phyloP scores from a whole-genome alignment of 768 basidiomycete genomes.

The Trametes punicea region DNA sequence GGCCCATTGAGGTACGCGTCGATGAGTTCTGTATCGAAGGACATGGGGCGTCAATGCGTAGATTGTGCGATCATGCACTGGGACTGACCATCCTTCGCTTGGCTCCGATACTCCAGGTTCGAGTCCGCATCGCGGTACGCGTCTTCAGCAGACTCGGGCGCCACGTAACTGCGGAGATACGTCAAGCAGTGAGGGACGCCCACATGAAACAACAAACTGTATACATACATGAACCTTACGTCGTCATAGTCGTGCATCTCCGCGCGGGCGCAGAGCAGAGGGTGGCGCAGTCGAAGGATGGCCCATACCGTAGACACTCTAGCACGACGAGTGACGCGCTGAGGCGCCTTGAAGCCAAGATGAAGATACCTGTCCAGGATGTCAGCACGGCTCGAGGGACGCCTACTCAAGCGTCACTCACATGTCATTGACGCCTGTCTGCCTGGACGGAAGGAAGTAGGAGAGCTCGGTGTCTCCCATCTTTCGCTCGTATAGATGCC shows the following conservation, averaged over 20 bases:
- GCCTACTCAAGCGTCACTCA: constrained; percentile 32
- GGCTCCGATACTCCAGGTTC: constrained; percentile 47
- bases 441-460: constrained; percentile 78
- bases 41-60: background rate
- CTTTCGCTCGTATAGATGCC: constrained; percentile 41
- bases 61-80: background rate
- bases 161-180: constrained; percentile 38
- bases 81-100: constrained; percentile 52
- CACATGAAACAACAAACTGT: background rate
- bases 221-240: constrained; percentile 61
- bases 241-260: constrained; percentile 61
- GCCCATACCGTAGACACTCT: constrained; percentile 68
- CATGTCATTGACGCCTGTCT: constrained; percentile 86
- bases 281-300: constrained; percentile 65
- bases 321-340: constrained; percentile 37
- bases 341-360: constrained; percentile 56
- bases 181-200: background rate
- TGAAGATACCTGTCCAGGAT: constrained; percentile 66
- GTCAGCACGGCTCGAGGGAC: background rate
- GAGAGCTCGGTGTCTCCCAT: constrained; percentile 76
- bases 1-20: constrained; percentile 74
- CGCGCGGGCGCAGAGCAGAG: constrained; percentile 62
- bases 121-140: constrained; percentile 47
- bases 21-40: constrained; percentile 49
- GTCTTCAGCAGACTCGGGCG: constrained; percentile 41